Percentiles rank a stretch among this genome's conserved stretches.
These are phyloP conservation scores for Botrytis sinoallii DNA, from an alignment of 2,329 filamentous ascomycete genomes.

Conservation along the genomic window DNA sequence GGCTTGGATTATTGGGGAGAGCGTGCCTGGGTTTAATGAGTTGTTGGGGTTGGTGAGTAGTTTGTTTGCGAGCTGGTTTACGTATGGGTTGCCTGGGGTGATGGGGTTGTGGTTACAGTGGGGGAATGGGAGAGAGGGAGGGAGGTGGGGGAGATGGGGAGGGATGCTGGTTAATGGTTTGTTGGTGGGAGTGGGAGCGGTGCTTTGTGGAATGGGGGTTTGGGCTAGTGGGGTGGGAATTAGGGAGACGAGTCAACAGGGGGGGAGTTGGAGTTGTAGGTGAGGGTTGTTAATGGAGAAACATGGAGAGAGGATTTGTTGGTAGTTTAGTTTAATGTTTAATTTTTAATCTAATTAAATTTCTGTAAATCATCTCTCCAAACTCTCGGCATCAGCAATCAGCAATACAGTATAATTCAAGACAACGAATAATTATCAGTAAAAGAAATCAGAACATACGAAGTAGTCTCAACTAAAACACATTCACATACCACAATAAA, in stretches of 20 bases:
- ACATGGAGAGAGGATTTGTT: not conserved
- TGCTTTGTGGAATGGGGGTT: slow-evolving; percentile 23
- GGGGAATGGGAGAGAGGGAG: slow-evolving; percentile 38
- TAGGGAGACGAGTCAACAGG: not conserved
- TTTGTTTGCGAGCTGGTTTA: slow-evolving; percentile 54
- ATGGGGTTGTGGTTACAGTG: slow-evolving; percentile 49
- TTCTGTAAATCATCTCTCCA: not conserved
- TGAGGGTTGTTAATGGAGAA: not conserved
- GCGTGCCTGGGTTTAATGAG: slow-evolving; percentile 65
- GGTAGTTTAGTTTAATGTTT: not conserved
- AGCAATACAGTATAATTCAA: too few species aligned
- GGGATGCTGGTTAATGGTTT: slow-evolving; percentile 6
- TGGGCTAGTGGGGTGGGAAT: slow-evolving; percentile 20
- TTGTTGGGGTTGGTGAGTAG: slow-evolving; percentile 61
- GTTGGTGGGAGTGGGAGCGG: slow-evolving; percentile 17
- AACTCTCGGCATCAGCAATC: too few species aligned
- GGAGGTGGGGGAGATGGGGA: not conserved
- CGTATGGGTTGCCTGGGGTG: slow-evolving; percentile 47
- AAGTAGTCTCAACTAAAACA: too few species aligned
- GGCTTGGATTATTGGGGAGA: slow-evolving; percentile 64
- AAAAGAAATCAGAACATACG: too few species aligned
- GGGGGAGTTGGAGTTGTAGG: not conserved
- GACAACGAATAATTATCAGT: too few species aligned
- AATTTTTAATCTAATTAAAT: not conserved
- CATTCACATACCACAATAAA: too few species aligned